These are phyloP conservation scores for Phytopythium delawarense DNA, from an alignment of 352 stramenopile genomes.

Conservation along the genomic window DNA sequence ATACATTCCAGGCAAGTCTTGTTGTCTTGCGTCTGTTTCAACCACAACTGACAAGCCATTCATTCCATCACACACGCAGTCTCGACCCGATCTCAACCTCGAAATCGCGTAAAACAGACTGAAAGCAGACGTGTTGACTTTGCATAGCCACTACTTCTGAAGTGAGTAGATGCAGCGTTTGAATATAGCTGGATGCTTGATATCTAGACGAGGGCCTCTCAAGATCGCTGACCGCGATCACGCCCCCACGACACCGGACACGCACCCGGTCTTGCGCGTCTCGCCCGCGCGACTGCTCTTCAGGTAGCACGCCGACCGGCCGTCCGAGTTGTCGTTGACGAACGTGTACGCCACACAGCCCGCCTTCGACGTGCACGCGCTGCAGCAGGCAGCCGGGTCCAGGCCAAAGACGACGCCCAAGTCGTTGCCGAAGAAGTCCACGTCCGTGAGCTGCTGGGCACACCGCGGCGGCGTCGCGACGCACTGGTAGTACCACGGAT, in stretches of 20 bases:
- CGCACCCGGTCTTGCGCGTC: slow-evolving; percentile 26
- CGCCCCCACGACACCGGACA: slow-evolving; percentile 20
- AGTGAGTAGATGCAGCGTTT: too few relatives aligned
- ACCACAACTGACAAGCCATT: too few relatives aligned
- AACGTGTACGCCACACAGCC: slow-evolving; percentile 29
- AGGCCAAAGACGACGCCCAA: slow-evolving; percentile 11
- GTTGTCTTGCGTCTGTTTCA: too few relatives aligned
- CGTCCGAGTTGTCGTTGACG: slow-evolving; percentile 39
- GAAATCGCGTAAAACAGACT: too few relatives aligned
- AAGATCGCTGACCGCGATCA: background rate
- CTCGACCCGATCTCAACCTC: too few relatives aligned
- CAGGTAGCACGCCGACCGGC: slow-evolving; percentile 45
- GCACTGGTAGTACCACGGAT: slow-evolving; percentile 17
- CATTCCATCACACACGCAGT: too few relatives aligned
- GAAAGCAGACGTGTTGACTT: too few relatives aligned
- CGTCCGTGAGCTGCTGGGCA: slow-evolving; percentile 9
- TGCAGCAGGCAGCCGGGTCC: slow-evolving; percentile 10
- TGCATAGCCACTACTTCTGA: too few relatives aligned
- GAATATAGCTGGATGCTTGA: too few relatives aligned
- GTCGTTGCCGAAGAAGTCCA: slow-evolving; percentile 18
- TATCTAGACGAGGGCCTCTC: too few relatives aligned
- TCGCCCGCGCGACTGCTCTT: slow-evolving; percentile 24
- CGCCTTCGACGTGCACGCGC: slow-evolving; percentile 12
- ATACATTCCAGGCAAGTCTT: too few relatives aligned
- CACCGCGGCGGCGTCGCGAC: slow-evolving; percentile 16